Evolutionary conservation across 2,329 filamentous ascomycete species (phyloP), one percentile per base, ranked within the genome.

Genomic region (Scedosporium apiospermum): DNA sequence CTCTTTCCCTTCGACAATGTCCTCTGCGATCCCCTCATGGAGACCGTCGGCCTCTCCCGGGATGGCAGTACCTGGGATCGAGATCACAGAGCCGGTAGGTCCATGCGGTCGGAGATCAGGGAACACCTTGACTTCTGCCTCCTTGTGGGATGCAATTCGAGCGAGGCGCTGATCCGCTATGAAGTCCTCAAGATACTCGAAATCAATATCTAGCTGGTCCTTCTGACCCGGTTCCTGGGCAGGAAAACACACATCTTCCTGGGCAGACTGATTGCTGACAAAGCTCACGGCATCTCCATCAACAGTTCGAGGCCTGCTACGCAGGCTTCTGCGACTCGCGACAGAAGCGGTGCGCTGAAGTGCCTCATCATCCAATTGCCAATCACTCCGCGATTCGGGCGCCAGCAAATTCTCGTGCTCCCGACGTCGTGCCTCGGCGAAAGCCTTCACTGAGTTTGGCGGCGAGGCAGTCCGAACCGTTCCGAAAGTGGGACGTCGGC

Each of bases 371-470:
- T 78, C 60, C 14, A 38, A 18, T 16, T 57, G 60, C 60, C 27
- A 55, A 18, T 57, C 75, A 57, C 76, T 71, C 6, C 68, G 65
- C 62, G 74, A 70, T 65, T 82, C 83, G 16, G 80, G 83, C 65
- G 81, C 77, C 34, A 38, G 3, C 23, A 81, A 87, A 71, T 81
- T 72, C 64, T 87, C 91, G 53, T 93, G 89, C 71, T 93, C 90
- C 64, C 93, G 88, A 64, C 91, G 90, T 60, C 91, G 88, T 62
- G 91, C 90, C 70, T 95, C 90, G 18, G 95, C 95, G 74, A 99
- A 99, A 3, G 95, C 95, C 74, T 98, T 96, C 60, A 99, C 92
- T 0, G 95, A 99, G 74, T 97, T 99, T 6, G 95, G 95, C 10
- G 93, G 93, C 5, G 95, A 98, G 2, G 85, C 78, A 1, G 90